phyloP scores from a whole-genome alignment of 1,284 basidiomycete genomes.

The Gymnopus androsaceus region DNA sequence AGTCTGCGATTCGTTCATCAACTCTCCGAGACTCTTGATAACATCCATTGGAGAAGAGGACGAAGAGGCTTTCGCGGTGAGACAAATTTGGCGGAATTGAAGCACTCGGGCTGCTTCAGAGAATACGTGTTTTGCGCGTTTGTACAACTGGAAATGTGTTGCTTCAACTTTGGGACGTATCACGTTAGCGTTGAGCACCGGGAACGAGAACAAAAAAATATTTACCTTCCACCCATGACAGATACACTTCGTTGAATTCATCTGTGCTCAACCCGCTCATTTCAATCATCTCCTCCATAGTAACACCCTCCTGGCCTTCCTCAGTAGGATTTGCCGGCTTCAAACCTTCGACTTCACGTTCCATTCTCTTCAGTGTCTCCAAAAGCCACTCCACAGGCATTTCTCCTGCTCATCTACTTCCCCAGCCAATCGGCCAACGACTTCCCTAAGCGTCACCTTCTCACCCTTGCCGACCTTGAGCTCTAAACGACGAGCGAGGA shows the following conservation, averaged over 20 bases:
- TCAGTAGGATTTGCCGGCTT: conserved; percentile 38
- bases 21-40: conserved; percentile 57
- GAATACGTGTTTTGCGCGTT: conserved; percentile 77
- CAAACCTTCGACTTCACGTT: conserved; percentile 54
- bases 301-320: conserved; percentile 55
- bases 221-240: conserved; percentile 76
- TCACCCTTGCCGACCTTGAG: conserved; percentile 47
- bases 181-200: conserved; percentile 8
- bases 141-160: conserved; percentile 76
- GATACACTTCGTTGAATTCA: conserved; percentile 66
- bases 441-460: conserved; percentile 52
- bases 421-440: conserved; percentile 54
- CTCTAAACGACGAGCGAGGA: conserved; percentile 63
- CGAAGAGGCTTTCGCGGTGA: conserved; percentile 37
- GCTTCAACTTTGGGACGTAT: conserved; percentile 63
- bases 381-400: conserved; percentile 46
- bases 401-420: conserved; percentile 40
- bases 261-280: conserved; percentile 59
- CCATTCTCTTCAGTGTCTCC: conserved; percentile 49
- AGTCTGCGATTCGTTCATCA: conserved; percentile 80
- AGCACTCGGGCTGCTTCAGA: conserved; percentile 79
- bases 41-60: conserved; percentile 19
- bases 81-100: conserved; percentile 68
- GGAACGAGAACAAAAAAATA: background rate
- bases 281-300: conserved; percentile 71